Conservation (phyloP, 352 stramenopile genomes). For the Phytophthora niederhauseri region DNA sequence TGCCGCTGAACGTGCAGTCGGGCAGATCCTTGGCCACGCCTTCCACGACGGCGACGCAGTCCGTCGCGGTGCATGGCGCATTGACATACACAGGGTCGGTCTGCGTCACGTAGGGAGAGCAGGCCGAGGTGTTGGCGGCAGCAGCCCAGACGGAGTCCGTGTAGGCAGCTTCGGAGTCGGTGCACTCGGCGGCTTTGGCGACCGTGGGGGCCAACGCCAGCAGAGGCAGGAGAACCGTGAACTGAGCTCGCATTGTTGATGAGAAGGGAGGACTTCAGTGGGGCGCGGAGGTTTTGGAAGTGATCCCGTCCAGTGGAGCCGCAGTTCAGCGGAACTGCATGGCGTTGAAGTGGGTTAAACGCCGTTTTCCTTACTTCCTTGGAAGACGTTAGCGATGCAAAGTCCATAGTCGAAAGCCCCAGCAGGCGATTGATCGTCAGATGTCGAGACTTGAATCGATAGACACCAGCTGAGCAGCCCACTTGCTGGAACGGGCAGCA, state of each 20-base stretch:
- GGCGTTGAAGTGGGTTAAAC: conserved; percentile 8
- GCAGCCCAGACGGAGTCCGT: conserved; percentile 21
- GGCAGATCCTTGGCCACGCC: conserved; percentile 24
- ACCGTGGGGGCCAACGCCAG: background rate
- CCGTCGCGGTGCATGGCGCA: conserved; percentile 29
- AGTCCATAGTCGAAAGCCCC: background rate
- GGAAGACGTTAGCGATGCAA: background rate
- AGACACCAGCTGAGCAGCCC: background rate
- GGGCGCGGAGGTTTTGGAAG: conserved; percentile 7
- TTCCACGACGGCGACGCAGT: conserved; percentile 27
- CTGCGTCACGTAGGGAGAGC: conserved; percentile 24
- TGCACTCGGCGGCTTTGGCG: conserved; percentile 25
- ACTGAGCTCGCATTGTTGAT: background rate
- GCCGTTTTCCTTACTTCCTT: background rate
- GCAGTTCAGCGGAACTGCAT: background rate
- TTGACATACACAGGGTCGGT: conserved; percentile 25
- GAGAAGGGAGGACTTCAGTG: conserved; percentile 3
- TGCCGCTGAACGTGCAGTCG: conserved; percentile 32
- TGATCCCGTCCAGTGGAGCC: conserved; percentile 2
- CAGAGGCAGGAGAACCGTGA: background rate
- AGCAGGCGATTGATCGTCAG: background rate
- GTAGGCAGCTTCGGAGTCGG: conserved; percentile 15
- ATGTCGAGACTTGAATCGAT: background rate
- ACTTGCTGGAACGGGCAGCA: too few relatives aligned
- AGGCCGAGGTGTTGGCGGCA: conserved; percentile 24